Percentiles rank a stretch among this genome's conserved stretches.
These are phyloP conservation scores for Aspergillus viridinutans DNA, from an alignment of 2,329 filamentous ascomycete species.

Conservation along the genomic window DNA sequence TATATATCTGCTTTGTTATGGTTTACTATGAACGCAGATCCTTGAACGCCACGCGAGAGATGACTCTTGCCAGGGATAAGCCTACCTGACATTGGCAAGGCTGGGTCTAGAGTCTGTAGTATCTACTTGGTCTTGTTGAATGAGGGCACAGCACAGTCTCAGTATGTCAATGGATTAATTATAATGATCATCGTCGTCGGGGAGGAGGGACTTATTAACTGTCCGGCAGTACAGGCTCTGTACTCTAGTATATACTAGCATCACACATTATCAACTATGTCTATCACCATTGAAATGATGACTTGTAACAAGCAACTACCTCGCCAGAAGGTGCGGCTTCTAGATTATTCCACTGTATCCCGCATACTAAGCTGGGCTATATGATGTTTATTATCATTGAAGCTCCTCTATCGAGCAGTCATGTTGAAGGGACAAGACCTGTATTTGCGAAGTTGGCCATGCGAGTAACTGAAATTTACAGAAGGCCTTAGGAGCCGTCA, in stretches of 20 bases:
- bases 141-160: background rate
- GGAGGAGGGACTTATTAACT: background rate
- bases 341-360: too few species aligned
- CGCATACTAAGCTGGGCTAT: background rate
- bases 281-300: background rate
- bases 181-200: background rate
- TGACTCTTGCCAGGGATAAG: background rate
- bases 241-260: too few species aligned
- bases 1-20: background rate
- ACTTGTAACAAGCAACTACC: too few species aligned
- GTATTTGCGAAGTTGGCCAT: background rate
- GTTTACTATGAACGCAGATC: background rate
- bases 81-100: background rate
- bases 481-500: background rate
- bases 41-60: background rate
- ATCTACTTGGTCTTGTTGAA: background rate
- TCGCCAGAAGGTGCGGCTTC: too few species aligned
- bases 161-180: background rate
- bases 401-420: background rate
- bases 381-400: background rate
- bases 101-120: background rate
- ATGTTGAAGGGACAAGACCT: background rate
- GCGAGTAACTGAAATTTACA: background rate
- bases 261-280: too few species aligned
- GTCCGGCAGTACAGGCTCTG: background rate